phyloP scores from a whole-genome alignment of 179 eudicot genomes.

The Sideroxylon spinosum region DNA sequence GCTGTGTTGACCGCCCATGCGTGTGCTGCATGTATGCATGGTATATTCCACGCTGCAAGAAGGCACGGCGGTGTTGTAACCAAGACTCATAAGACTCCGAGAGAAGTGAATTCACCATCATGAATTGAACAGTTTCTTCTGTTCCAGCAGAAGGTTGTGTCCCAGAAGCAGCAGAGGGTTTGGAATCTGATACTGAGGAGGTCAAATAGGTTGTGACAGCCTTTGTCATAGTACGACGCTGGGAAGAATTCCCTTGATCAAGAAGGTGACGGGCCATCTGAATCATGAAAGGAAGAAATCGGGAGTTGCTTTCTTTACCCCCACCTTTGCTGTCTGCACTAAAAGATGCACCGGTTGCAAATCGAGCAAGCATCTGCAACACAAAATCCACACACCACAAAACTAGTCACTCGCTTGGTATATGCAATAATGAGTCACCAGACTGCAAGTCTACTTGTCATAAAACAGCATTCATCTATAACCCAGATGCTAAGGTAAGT shows the following conservation, averaged over 20 bases:
- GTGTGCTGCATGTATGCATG: slow-evolving; percentile 87
- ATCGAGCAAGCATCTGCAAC: slow-evolving; percentile 93
- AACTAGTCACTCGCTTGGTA: background rate
- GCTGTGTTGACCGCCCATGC: slow-evolving; percentile 49
- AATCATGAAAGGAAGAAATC: slow-evolving; percentile 88
- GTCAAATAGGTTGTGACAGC: slow-evolving; percentile 60
- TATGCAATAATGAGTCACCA: background rate
- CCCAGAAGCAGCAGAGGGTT: slow-evolving; percentile 38
- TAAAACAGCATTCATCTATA: background rate
- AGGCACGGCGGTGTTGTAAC: slow-evolving; percentile 76
- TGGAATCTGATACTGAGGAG: slow-evolving; percentile 48
- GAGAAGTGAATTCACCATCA: slow-evolving; percentile 96
- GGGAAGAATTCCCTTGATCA: slow-evolving; percentile 75
- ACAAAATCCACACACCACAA: slow-evolving; percentile 7
- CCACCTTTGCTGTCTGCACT: slow-evolving; percentile 86
- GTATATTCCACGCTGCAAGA: slow-evolving; percentile 15
- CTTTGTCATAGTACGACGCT: slow-evolving; percentile 65
- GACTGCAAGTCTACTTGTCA: background rate
- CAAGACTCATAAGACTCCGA: slow-evolving; percentile 88
- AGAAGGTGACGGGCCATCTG: slow-evolving; percentile 90
- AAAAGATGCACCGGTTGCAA: slow-evolving; percentile 94
- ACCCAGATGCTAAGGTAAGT: background rate
- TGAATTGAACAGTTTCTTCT: slow-evolving; percentile 91
- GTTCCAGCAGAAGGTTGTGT: slow-evolving; percentile 51
- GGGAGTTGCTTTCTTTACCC: slow-evolving; percentile 94